phyloP scores from a whole-genome alignment of 441 rosid genomes.

The Eruca vesicaria region DNA sequence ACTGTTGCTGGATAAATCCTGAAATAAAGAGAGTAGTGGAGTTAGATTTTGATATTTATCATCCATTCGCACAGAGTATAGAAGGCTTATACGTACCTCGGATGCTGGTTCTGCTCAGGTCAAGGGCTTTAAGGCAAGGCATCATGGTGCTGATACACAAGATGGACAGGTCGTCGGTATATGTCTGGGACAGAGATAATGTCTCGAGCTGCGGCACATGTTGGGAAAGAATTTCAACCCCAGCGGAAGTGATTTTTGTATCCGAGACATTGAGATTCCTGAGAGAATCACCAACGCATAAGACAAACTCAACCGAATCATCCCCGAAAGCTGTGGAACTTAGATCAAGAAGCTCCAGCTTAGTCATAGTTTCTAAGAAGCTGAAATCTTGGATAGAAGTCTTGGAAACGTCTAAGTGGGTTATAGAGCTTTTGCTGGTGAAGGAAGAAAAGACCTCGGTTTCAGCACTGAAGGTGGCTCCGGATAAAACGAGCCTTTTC shows the following conservation, averaged over 20 bases:
- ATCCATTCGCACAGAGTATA: not conserved
- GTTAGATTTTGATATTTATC: not conserved
- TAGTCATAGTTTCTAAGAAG: slow-evolving; percentile 57
- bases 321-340: slow-evolving; percentile 62
- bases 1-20: slow-evolving; percentile 57
- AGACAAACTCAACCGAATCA: slow-evolving; percentile 60
- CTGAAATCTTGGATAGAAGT: slow-evolving; percentile 54
- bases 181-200: slow-evolving; percentile 60
- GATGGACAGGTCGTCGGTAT: slow-evolving; percentile 60
- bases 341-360: slow-evolving; percentile 75
- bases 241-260: slow-evolving; percentile 72
- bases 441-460: slow-evolving; percentile 46
- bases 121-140: slow-evolving; percentile 58
- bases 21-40: slow-evolving; percentile 15
- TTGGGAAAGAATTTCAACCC: slow-evolving; percentile 59
- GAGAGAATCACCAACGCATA: slow-evolving; percentile 58
- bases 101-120: slow-evolving; percentile 73
- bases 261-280: slow-evolving; percentile 60
- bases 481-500: slow-evolving; percentile 57
- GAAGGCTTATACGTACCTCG: slow-evolving; percentile 49
- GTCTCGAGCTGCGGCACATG: slow-evolving; percentile 66
- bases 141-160: slow-evolving; percentile 53
- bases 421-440: slow-evolving; percentile 46
- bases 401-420: slow-evolving; percentile 66
- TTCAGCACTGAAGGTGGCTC: slow-evolving; percentile 65